Conservation (phyloP, 2,329 filamentous ascomycete genomes). For the Colletotrichum liriopes region DNA sequence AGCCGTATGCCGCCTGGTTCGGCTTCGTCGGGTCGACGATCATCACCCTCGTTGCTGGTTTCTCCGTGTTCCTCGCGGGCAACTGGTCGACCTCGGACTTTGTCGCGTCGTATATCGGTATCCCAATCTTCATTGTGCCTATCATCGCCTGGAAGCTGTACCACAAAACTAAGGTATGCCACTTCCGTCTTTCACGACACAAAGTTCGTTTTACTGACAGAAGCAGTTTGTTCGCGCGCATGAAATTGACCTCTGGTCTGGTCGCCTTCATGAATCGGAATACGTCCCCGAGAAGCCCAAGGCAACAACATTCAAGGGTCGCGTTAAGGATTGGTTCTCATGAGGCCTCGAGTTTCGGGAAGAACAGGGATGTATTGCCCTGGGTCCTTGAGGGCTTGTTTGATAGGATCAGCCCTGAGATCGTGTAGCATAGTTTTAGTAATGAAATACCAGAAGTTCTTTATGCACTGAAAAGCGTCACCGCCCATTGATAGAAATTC, state of each 20-base stretch:
- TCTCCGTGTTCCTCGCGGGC: conserved; percentile 74
- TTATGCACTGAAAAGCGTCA: no score
- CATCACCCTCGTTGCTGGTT: conserved; percentile 70
- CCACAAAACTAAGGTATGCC: conserved; percentile 36
- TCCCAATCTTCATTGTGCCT: conserved; percentile 70
- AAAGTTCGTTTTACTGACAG: neutral
- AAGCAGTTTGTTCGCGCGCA: conserved; percentile 46
- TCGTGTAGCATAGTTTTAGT: neutral
- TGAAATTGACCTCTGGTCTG: conserved; percentile 49
- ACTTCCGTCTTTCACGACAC: no score
- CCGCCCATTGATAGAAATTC: no score
- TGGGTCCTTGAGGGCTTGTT: no score
- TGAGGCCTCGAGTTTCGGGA: neutral
- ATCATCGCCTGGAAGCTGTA: conserved; percentile 59
- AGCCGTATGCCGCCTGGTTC: conserved; percentile 60
- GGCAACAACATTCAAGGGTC: conserved; percentile 28
- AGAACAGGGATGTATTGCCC: neutral
- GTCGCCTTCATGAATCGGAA: conserved; percentile 44
- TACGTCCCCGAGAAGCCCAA: conserved; percentile 32
- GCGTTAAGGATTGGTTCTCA: conserved; percentile 39
- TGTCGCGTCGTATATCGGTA: conserved; percentile 76
- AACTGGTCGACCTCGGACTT: conserved; percentile 71
- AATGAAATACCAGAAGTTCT: no score
- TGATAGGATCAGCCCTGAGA: no score
- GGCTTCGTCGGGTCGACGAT: conserved; percentile 60